phyloP scores from a whole-genome alignment of 257 asterid genomes.

The Capsicum chinense region DNA sequence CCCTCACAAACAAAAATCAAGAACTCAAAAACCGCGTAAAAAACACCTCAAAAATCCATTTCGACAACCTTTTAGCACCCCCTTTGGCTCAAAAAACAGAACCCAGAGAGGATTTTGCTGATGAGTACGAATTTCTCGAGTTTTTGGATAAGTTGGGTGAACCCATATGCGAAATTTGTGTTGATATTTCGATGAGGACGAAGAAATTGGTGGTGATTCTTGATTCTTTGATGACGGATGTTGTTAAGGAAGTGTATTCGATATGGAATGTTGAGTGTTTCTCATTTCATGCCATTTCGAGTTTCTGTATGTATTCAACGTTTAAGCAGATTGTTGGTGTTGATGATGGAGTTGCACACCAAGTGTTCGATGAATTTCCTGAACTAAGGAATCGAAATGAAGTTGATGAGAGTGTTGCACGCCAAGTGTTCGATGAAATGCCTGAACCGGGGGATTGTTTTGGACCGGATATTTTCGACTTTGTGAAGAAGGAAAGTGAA shows the following conservation, averaged over 20 bases:
- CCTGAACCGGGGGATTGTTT: background rate
- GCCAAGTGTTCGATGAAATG: background rate
- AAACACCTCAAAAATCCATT: background rate
- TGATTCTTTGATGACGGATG: background rate
- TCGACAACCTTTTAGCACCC: background rate
- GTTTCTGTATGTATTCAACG: background rate
- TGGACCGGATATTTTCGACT: background rate
- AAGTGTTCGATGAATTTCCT: no score
- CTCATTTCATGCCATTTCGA: background rate
- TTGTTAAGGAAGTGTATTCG: background rate
- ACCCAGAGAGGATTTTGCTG: background rate
- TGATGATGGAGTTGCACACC: background rate
- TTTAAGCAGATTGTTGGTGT: background rate
- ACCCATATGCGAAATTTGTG: background rate
- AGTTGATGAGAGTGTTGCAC: background rate
- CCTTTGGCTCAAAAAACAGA: background rate
- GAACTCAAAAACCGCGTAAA: background rate
- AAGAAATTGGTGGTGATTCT: background rate
- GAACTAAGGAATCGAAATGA: background rate
- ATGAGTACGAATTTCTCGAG: background rate
- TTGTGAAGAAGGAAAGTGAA: background rate
- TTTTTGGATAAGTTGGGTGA: constrained; percentile 8
- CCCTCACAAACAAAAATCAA: background rate
- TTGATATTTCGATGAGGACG: background rate
- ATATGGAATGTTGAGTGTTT: background rate